These are phyloP conservation scores for Trifolium subterraneum DNA, from an alignment of 306 rosid species.

Conservation along the genomic window DNA sequence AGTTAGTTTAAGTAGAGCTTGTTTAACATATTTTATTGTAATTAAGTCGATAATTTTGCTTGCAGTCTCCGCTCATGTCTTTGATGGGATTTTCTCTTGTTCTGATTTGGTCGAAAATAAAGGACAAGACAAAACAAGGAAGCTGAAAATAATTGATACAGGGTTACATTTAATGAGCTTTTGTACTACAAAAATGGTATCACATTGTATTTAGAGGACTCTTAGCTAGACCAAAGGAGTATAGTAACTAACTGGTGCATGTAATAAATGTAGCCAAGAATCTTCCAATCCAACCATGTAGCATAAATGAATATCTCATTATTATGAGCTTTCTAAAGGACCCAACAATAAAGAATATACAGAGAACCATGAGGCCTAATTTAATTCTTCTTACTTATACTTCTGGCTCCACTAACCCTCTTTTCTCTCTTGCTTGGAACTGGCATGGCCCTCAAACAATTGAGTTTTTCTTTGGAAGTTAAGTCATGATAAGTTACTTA, in stretches of 20 bases:
- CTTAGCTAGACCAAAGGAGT: not conserved
- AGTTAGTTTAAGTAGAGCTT: not conserved
- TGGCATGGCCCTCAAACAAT: no score
- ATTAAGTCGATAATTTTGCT: conserved; percentile 39
- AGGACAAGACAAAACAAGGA: conserved; percentile 40
- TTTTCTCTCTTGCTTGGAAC: no score
- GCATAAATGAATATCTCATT: no score
- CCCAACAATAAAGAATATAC: no score
- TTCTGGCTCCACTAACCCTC: no score
- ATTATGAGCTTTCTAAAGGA: not conserved
- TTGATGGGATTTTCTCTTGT: conserved; percentile 97
- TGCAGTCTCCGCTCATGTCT: conserved; percentile 95
- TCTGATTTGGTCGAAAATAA: conserved; percentile 75
- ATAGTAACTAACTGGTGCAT: not conserved
- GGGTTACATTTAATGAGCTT: not conserved
- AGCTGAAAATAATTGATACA: conserved; percentile 14
- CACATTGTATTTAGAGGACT: not conserved
- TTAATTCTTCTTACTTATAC: no score
- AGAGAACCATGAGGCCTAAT: no score
- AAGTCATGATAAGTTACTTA: no score
- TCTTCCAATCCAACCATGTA: not conserved
- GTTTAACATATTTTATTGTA: conserved; percentile 27
- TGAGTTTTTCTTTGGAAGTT: no score
- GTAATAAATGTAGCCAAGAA: not conserved
- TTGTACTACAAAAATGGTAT: not conserved